Evolutionary conservation across 805 yeast genomes (phyloP).

Genomic region (Candida hungchunana): DNA sequence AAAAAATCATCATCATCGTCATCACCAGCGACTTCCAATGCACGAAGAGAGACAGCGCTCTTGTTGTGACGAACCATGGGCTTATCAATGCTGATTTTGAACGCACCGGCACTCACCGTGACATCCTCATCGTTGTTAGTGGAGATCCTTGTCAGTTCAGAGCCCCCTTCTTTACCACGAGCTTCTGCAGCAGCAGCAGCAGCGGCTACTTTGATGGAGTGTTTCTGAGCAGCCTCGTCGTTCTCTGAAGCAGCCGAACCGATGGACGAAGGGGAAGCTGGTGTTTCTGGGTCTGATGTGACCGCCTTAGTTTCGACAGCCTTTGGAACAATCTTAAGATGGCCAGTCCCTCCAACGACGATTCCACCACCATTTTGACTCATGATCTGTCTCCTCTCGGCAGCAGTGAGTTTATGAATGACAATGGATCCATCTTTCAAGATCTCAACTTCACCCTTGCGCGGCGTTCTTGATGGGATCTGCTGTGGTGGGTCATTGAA

Average conservation of each 20-base stretch:
- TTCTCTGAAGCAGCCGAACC: conserved; percentile 1
- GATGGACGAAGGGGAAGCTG: background rate
- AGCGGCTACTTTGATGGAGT: conserved; percentile 30
- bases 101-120: conserved; percentile 29
- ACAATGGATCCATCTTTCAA: conserved; percentile 49
- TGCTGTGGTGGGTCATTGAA: conserved; percentile 90
- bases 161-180: conserved; percentile 31
- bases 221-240: conserved; percentile 18
- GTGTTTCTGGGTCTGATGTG: conserved; percentile 1
- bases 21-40: conserved; percentile 15
- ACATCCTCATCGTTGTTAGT: conserved; percentile 38
- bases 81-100: conserved; percentile 38
- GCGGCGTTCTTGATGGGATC: conserved; percentile 81
- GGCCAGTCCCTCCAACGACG: conserved; percentile 78
- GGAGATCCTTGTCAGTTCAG: conserved; percentile 26
- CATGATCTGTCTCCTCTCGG: conserved; percentile 44
- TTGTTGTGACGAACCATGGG: conserved; percentile 38
- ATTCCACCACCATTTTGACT: conserved; percentile 56
- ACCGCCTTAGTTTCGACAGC: conserved; percentile 7
- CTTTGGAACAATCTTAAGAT: conserved; percentile 40
- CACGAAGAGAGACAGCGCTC: conserved; percentile 24
- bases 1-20: conserved; percentile 25
- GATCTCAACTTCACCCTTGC: conserved; percentile 75
- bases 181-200: conserved; percentile 37
- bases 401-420: conserved; percentile 50